Percentiles rank a stretch among this genome's conserved stretches.
Conservation (phyloP, 805 yeast genomes). For the Lipomyces mesembrius region DNA sequence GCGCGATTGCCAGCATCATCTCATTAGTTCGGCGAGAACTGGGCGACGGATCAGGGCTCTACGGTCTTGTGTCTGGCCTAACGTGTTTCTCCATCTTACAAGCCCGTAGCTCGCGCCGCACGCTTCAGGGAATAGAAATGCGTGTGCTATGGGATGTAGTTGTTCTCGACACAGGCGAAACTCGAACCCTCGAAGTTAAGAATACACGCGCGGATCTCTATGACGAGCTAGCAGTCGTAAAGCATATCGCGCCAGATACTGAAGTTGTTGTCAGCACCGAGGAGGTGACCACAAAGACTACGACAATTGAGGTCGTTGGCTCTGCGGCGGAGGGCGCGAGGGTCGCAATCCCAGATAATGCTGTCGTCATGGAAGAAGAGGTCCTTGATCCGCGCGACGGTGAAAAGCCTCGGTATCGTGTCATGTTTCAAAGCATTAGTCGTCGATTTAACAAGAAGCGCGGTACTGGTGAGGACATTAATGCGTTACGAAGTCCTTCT, state of each 20-base stretch:
- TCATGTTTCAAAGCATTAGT: constrained; percentile 33
- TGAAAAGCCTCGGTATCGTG: constrained; percentile 25
- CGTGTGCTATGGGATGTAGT: constrained; percentile 46
- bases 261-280: constrained; percentile 31
- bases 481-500: not conserved
- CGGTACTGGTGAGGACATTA: constrained; percentile 30
- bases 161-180: constrained; percentile 45
- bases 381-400: constrained; percentile 22
- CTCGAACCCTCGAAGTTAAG: constrained; percentile 33
- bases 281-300: constrained; percentile 33
- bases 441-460: constrained; percentile 23
- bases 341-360: constrained; percentile 30
- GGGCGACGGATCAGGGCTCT: constrained; percentile 42
- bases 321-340: constrained; percentile 11
- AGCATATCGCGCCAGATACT: constrained; percentile 30
- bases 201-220: constrained; percentile 22
- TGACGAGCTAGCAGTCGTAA: constrained; percentile 19
- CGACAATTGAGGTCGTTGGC: constrained; percentile 33
- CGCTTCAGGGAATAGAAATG: constrained; percentile 36
- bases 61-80: constrained; percentile 42
- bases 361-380: constrained; percentile 30
- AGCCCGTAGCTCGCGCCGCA: constrained; percentile 39
- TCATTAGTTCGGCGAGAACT: constrained; percentile 42
- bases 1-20: constrained; percentile 42
- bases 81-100: constrained; percentile 44